Evolutionary conservation across 1,284 basidiomycete species (phyloP), one percentile per base, ranked within the genome.

Genomic region (Ustilago esculenta): DNA sequence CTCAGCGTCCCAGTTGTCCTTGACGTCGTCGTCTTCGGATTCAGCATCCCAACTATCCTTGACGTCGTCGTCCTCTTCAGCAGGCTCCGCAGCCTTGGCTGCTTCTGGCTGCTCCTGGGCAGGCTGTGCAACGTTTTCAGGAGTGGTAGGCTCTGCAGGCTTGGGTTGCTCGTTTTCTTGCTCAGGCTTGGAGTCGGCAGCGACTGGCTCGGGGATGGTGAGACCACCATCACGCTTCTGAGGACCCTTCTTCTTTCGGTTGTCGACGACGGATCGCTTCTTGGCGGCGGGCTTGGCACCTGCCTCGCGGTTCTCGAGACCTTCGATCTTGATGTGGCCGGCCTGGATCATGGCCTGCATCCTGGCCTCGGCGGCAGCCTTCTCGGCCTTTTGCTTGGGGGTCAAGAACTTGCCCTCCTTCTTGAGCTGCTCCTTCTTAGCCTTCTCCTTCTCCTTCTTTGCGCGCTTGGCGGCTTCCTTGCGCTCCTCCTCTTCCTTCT

Each of bases 371-470:
- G 94, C 94, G 59, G 90, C 90, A 15, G 91, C 90, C 74, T 88
- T 90, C 82, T 98, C 94, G 77, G 92, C 91, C 84, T 94, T 97
- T 83, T 98, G 94, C 84, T 96, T 97, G 33, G 80, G 79, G 1
- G 80, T 81, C 29, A 81, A 64, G 15, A 80, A 73, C 68, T 81
- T 80, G 56, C 80, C 80, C 61, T 81, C 80, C 57, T 76, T 78
- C 50, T 73, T 72, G 54, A 81, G 72, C 64, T 81, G 80, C 57
- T 81, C 80, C 42, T 65, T 68, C 57, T 80, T 81, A 27, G 67
- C 68, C 55, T 68, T 74, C 57, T 81, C 80, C 51, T 76, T 80
- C 33, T 81, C 80, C 67, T 79, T 80, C 35, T 76, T 80, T 4
- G 76, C 72, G 24, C 42, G 55, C 15, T 76, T 72, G 35, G 77